Evolutionary conservation across 78 protist species (phyloP), one percentile per base, ranked within the genome.

Genomic region (Dictyostelium citrinum): DNA sequence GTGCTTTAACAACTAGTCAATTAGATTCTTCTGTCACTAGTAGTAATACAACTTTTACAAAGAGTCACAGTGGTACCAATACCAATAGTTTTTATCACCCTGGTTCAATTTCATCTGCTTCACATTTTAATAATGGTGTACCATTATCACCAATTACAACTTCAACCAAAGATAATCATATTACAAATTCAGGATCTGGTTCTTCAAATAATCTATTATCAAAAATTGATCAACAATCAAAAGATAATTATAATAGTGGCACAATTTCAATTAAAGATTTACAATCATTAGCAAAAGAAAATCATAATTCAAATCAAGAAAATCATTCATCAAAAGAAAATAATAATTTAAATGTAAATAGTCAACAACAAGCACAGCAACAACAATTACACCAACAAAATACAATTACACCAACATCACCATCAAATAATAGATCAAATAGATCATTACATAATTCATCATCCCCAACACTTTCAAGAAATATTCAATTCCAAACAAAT

Each of bases 401-500:
- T 5, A 10, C 4, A 17, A 29, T n/a, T 64, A 27, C 60, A 64
- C 85, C 85, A 31, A 37, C 60, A 64, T 82, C 88, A 64, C 88
- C 67, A 46, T 75, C 58, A 75, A 41, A 35, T 22, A 75, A 35
- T 41, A 27, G 33, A 80, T 55, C 75, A 4, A 29, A 46, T 22
- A 76, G 64, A 29, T 43, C 49, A 46, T 27, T 75, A 20, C 31
- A n/a, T 12, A 61, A 29, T 22, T 72, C 84, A 16, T 58, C 58
- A 9, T 88, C 93, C 10, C 93, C 93, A 51, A 88, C 85, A 33
- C 27, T 88, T 24, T 61, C 93, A 20, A 45, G 93, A 41, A 78
- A 88, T 39, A 88, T 88, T 83, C 92, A 86, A 61, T 78, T 88
- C 41, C 93, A 88, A 11, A 68, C 93, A 16, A 88, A 58, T 33